These are phyloP conservation scores for Linanthus parryae DNA, from an alignment of 148 eudicot genomes.

Conservation along the genomic window DNA sequence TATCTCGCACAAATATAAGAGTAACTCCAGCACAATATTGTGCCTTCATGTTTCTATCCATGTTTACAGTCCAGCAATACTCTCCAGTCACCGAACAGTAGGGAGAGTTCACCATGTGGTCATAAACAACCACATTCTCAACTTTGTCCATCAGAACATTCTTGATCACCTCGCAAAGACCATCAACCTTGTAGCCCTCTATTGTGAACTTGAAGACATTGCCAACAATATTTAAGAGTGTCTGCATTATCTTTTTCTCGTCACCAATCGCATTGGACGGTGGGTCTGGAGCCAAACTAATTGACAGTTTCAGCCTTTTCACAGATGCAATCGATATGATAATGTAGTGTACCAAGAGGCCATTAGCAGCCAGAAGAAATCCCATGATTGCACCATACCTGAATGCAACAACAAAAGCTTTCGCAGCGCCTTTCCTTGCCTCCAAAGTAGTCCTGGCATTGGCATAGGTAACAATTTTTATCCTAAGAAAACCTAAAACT, in stretches of 20 bases:
- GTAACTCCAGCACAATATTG: no score
- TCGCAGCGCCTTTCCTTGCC: constrained; percentile 15
- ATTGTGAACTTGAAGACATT: constrained; percentile 89
- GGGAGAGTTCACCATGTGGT: no score
- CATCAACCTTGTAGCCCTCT: no score
- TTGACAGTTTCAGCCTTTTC: constrained; percentile 61
- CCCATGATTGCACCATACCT: constrained; percentile 17
- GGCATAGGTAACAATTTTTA: constrained; percentile 15
- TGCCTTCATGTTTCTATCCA: no score
- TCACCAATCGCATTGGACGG: constrained; percentile 73
- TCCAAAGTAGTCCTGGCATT: constrained; percentile 16
- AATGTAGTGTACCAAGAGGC: constrained; percentile 20
- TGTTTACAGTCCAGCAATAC: constrained; percentile 4
- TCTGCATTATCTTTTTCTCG: constrained; percentile 78
- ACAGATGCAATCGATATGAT: constrained; percentile 80
- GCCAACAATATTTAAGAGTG: constrained; percentile 65
- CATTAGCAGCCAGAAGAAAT: constrained; percentile 17
- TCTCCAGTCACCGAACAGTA: constrained; percentile 1
- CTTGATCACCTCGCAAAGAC: constrained; percentile 5
- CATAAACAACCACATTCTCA: no score
- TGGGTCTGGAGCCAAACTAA: constrained; percentile 55
- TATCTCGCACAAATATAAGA: no score
- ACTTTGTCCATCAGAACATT: constrained; percentile 4
- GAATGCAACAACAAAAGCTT: constrained; percentile 13
- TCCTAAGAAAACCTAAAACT: constrained; percentile 13